Conservation (phyloP, 2,329 filamentous ascomycete genomes). For the Coniella vitis region DNA sequence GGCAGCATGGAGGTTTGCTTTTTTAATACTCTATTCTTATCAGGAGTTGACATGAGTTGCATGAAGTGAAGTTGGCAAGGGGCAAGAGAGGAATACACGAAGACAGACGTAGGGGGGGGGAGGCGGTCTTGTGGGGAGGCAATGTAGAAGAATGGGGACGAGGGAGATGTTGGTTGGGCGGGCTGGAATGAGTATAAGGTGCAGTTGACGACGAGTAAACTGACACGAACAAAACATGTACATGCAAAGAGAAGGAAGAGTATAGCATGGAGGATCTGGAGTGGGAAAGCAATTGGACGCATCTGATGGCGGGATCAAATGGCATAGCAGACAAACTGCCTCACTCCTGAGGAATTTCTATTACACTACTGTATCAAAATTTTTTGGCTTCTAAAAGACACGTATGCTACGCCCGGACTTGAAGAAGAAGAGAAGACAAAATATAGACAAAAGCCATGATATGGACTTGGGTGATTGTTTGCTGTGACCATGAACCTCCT, state of each 20-base stretch:
- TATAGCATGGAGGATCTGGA: not conserved
- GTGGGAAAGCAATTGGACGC: not conserved
- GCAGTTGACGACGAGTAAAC: conserved; percentile 9
- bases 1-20: conserved; percentile 22
- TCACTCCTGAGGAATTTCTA: conserved; percentile 9
- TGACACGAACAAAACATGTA: not conserved
- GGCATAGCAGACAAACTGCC: conserved; percentile 8
- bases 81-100: not conserved
- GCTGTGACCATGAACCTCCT: too few relatives aligned
- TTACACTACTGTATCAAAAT: conserved; percentile 11
- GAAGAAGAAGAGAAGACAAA: conserved; percentile 7
- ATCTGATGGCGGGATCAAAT: conserved; percentile 9
- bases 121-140: too few relatives aligned
- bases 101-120: too few relatives aligned
- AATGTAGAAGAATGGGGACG: too few relatives aligned
- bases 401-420: too few relatives aligned
- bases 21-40: conserved; percentile 20
- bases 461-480: too few relatives aligned
- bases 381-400: conserved; percentile 3
- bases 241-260: not conserved
- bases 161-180: too few relatives aligned
- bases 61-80: conserved; percentile 8
- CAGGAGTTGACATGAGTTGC: conserved; percentile 12
- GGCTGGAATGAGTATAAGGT: not conserved
- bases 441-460: conserved; percentile 13